phyloP scores from a whole-genome alignment of 495 filamentous ascomycete genomes.

The Hyaloscypha variabilis region DNA sequence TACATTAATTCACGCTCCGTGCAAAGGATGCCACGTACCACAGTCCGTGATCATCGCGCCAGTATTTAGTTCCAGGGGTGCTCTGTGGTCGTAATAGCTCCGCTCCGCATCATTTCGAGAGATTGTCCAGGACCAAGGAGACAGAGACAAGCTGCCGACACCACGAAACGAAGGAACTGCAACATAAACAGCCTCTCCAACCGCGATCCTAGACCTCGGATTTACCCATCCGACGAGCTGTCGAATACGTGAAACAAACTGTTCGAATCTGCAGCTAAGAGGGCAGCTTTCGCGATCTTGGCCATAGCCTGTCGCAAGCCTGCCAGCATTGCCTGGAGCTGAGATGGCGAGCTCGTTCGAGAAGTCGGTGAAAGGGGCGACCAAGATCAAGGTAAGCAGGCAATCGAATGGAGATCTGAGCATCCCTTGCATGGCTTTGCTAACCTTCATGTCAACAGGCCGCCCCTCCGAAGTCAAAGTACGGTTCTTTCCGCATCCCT shows the following conservation, averaged over 20 bases:
- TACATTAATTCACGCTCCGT: not conserved
- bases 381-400: constrained; percentile 84
- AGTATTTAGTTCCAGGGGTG: not conserved
- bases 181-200: constrained; percentile 11
- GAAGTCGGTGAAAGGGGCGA: constrained; percentile 92
- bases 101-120: constrained; percentile 21
- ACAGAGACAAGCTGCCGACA: constrained; percentile 1
- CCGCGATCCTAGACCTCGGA: not conserved
- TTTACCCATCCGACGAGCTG: not conserved
- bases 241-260: constrained; percentile 1
- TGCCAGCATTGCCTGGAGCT: not conserved
- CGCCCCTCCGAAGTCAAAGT: constrained; percentile 95
- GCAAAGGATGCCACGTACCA: constrained; percentile 5
- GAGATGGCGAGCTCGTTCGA: constrained; percentile 81
- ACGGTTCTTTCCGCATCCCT: not conserved
- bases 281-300: constrained; percentile 5
- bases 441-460: constrained; percentile 55
- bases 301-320: constrained; percentile 21
- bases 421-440: constrained; percentile 4
- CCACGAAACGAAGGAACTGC: constrained; percentile 8
- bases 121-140: constrained; percentile 18
- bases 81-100: constrained; percentile 4
- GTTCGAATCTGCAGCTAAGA: too few species aligned
- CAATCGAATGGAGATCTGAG: not conserved
- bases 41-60: not conserved